Conservation (phyloP, 2,329 filamentous ascomycete species). For the Trichoderma koningiopsis region DNA sequence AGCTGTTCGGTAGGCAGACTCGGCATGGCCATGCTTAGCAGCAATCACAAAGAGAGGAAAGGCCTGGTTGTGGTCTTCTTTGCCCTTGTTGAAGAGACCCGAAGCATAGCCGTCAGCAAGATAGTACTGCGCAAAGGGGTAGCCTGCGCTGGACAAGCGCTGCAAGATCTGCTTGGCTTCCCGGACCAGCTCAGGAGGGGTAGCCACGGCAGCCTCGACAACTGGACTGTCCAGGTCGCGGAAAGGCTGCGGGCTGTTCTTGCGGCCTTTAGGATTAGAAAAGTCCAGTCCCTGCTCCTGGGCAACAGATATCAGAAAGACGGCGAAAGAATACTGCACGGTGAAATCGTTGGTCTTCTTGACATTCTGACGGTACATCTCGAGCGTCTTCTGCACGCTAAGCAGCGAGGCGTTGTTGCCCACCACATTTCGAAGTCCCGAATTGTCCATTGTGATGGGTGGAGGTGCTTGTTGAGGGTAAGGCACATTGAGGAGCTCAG, state of each 20-base stretch:
- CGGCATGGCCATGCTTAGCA: constrained; percentile 94
- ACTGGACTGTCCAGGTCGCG: constrained; percentile 52
- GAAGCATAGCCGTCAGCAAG: constrained; percentile 92
- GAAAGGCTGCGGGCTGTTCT: constrained; percentile 49
- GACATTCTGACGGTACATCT: constrained; percentile 96
- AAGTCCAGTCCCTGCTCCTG: constrained; percentile 70
- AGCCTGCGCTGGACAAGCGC: constrained; percentile 80
- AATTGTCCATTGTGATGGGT: constrained; percentile 76
- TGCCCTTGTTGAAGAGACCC: constrained; percentile 92
- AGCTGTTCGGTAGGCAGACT: constrained; percentile 90
- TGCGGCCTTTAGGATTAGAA: constrained; percentile 50
- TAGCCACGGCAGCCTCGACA: constrained; percentile 50
- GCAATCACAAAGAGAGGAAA: constrained; percentile 92
- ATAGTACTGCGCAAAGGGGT: constrained; percentile 98
- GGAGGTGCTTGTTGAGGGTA: constrained; percentile 77
- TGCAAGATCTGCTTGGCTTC: constrained; percentile 91
- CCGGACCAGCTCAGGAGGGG: constrained; percentile 70
- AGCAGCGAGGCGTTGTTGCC: constrained; percentile 90
- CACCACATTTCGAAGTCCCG: constrained; percentile 73
- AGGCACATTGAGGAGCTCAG: constrained; percentile 65
- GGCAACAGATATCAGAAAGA: constrained; percentile 89
- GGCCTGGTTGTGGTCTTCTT: constrained; percentile 85
- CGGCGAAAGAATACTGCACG: constrained; percentile 93
- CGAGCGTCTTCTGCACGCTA: constrained; percentile 88
- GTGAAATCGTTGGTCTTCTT: constrained; percentile 93